phyloP scores from a whole-genome alignment of 2,329 filamentous ascomycete species.

The Fusarium devonianum region DNA sequence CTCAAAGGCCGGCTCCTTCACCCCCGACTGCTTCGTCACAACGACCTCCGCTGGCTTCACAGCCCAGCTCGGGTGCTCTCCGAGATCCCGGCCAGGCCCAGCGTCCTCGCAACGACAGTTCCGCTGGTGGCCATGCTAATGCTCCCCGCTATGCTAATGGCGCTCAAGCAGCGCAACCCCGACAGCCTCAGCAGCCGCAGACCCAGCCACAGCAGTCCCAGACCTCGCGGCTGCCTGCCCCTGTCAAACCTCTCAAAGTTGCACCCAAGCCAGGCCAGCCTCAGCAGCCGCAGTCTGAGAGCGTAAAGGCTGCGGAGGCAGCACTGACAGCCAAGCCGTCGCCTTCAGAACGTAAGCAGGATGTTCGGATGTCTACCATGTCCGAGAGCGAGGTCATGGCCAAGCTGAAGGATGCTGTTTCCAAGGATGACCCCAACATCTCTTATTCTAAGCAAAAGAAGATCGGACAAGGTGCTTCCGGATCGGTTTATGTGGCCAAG shows the following conservation, averaged over 20 bases:
- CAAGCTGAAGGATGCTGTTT: slow-evolving; percentile 91
- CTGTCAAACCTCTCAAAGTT: slow-evolving; percentile 82
- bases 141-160: slow-evolving; percentile 66
- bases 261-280: slow-evolving; percentile 66
- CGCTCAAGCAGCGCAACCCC: slow-evolving; percentile 59
- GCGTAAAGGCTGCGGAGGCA: slow-evolving; percentile 87
- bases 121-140: slow-evolving; percentile 53
- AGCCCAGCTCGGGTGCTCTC: slow-evolving; percentile 58
- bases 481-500: slow-evolving; percentile 96
- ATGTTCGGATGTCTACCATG: slow-evolving; percentile 99
- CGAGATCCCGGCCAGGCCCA: slow-evolving; percentile 51
- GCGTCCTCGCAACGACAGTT: slow-evolving; percentile 56
- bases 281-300: slow-evolving; percentile 61
- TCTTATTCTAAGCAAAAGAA: slow-evolving; percentile 99
- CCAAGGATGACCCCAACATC: slow-evolving; percentile 90
- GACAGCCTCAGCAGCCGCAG: slow-evolving; percentile 52
- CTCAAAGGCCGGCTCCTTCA: slow-evolving; percentile 85
- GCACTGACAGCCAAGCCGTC: slow-evolving; percentile 85
- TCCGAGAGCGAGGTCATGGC: slow-evolving; percentile 97
- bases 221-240: slow-evolving; percentile 61
- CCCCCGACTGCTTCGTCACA: slow-evolving; percentile 53
- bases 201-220: slow-evolving; percentile 58
- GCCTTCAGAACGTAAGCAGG: slow-evolving; percentile 78
- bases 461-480: slow-evolving; percentile 97
- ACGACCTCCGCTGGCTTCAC: slow-evolving; percentile 58